Conservation (phyloP, 2,329 filamentous ascomycete genomes). For the Pseudodiploospora longispora region DNA sequence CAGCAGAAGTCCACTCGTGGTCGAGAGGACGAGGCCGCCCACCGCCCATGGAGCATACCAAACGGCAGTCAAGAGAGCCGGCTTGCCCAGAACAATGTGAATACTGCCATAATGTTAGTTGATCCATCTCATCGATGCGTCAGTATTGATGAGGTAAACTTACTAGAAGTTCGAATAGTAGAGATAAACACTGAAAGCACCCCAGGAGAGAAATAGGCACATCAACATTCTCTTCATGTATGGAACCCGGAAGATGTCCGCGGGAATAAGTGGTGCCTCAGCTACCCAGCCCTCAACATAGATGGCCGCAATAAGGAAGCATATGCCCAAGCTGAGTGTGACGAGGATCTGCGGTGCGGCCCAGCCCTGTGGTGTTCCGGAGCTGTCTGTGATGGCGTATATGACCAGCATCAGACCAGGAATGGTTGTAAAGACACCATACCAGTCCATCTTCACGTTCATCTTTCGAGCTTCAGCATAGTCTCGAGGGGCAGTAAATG, state of each 20-base stretch:
- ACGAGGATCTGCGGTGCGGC: slow-evolving; percentile 55
- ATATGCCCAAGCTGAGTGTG: slow-evolving; percentile 47
- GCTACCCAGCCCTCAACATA: slow-evolving; percentile 61
- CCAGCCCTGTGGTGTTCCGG: slow-evolving; percentile 55
- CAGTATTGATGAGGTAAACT: slow-evolving; percentile 14
- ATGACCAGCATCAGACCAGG: slow-evolving; percentile 56
- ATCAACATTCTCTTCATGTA: slow-evolving; percentile 51
- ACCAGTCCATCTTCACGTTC: slow-evolving; percentile 50
- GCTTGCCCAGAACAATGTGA: slow-evolving; percentile 41
- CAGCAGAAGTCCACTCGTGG: slow-evolving; percentile 45
- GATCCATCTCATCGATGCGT: neutral
- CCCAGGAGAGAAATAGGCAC: slow-evolving; percentile 39
- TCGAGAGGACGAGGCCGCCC: slow-evolving; percentile 50
- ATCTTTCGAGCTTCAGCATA: slow-evolving; percentile 21
- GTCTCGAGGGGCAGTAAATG: slow-evolving; percentile 29
- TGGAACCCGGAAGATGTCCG: slow-evolving; percentile 53
- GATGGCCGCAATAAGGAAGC: slow-evolving; percentile 44
- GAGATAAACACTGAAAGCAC: slow-evolving; percentile 54
- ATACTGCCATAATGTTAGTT: slow-evolving; percentile 31
- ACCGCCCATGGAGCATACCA: slow-evolving; percentile 52
- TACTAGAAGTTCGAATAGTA: slow-evolving; percentile 59
- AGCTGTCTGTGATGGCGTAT: slow-evolving; percentile 59
- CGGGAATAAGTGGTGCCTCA: slow-evolving; percentile 51
- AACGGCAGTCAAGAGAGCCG: slow-evolving; percentile 46
- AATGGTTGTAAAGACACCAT: slow-evolving; percentile 45